Evolutionary conservation across 2,329 filamentous ascomycete genomes (phyloP), one percentile per base, ranked within the genome.

Genomic region (Fusarium nodosum): DNA sequence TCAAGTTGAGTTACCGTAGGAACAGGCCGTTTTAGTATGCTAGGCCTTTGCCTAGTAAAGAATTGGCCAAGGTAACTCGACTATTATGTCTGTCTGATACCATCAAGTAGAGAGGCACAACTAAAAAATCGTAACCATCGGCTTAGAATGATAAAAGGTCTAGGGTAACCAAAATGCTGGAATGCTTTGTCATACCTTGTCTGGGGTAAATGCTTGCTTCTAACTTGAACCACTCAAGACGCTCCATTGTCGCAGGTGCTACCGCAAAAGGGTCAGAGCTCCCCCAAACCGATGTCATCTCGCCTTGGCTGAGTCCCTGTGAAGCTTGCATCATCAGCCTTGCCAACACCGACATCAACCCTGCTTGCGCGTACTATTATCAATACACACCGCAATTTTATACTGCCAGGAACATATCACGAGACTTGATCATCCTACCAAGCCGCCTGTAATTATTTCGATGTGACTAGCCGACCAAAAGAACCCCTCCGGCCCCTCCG

Each of bases 401-500:
- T 52, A 52, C 16, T 9, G 4, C 5, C 10, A 41, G 15, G 24
- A 10, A 18, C 15, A 24, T 20, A 52, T 41, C 48, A 52, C 48
- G 33, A n/a, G 33, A 45, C 39, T 45, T 45, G 41, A 45, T 26
- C 52, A 12, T 31, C 7, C 28, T 33, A 12, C 51, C 15, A 28
- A 16, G 22, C 28, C 13, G 18, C 18, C 11, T 16, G 46, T 20
- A 9, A 12, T 34, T 56, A 56, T 46, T 64, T 55, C 53, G 33
- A 74, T 74, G 73, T 72, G 69, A 71, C 62, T 60, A 55, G 47
- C 60, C 36, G 64, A 63, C 62, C 51, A 42, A 39, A 69, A 74
- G 54, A 58, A 65, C 64, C 66, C 48, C 44, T 39, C 60, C 73
- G 71, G 63, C 56, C 48, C 47, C 55, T 60, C 61, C 60, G 61